phyloP scores from a whole-genome alignment of 2,329 filamentous ascomycete species.

The Acarospora socialis region DNA sequence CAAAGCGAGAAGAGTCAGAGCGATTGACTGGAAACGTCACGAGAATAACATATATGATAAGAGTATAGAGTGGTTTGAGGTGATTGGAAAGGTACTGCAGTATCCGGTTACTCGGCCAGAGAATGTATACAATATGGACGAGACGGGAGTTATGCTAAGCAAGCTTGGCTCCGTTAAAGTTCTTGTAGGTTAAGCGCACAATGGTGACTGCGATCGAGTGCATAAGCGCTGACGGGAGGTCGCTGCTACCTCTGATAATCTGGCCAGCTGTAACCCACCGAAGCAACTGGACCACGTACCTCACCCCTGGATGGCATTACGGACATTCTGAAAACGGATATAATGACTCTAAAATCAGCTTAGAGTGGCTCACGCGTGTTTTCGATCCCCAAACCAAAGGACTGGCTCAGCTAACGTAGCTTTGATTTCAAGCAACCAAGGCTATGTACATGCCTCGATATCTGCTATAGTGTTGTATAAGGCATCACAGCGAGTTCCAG shows the following conservation, averaged over 20 bases:
- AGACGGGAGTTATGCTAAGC: conserved; percentile 22
- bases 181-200: conserved; percentile 19
- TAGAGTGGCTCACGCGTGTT: conserved; percentile 16
- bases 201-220: conserved; percentile 18
- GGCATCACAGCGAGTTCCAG: too few species aligned
- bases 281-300: conserved; percentile 16
- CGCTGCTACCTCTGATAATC: conserved; percentile 15
- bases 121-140: conserved; percentile 26
- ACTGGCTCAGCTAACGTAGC: too few species aligned
- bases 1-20: conserved; percentile 16
- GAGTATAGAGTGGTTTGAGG: conserved; percentile 19
- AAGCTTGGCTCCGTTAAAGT: conserved; percentile 20
- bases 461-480: too few species aligned
- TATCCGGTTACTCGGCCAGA: conserved; percentile 16
- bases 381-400: conserved; percentile 23
- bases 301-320: conserved; percentile 20
- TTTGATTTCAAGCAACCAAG: too few species aligned
- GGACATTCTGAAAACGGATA: conserved; percentile 16
- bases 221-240: conserved; percentile 16
- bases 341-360: conserved; percentile 20
- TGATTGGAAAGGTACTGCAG: conserved; percentile 18
- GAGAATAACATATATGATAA: conserved; percentile 20
- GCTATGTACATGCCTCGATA: too few species aligned
- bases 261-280: conserved; percentile 16
- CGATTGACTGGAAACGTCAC: conserved; percentile 18